These are phyloP conservation scores for Nelumbo lutea DNA, from an alignment of 164 flowering plant species.

Conservation along the genomic window DNA sequence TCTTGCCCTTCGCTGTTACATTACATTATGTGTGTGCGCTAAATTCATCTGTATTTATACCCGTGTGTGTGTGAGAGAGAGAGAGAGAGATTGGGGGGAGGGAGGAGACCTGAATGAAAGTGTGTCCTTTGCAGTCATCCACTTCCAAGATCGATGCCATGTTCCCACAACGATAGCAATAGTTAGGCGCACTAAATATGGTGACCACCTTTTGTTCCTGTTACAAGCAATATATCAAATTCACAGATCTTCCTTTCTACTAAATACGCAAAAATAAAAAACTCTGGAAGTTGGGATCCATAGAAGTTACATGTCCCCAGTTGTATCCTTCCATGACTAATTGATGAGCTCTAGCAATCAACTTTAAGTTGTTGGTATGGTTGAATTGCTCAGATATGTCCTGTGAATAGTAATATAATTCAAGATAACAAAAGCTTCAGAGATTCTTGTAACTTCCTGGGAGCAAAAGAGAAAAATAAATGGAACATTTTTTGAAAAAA, in stretches of 20 bases:
- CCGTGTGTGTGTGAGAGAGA: not conserved
- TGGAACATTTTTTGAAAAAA: not conserved
- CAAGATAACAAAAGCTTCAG: not conserved
- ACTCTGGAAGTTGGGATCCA: not conserved
- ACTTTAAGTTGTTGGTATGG: conserved; percentile 83
- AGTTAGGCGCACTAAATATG: conserved; percentile 96
- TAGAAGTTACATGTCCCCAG: conserved; percentile 82
- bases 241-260: not conserved
- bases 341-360: conserved; percentile 98
- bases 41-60: not conserved
- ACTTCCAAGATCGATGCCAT: conserved; percentile 98
- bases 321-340: conserved; percentile 98
- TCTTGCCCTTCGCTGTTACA: too few species aligned
- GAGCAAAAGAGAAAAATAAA: not conserved
- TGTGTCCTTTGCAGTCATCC: conserved; percentile 92
- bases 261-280: not conserved
- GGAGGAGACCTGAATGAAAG: conserved; percentile 81
- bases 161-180: conserved; percentile 97
- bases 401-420: conserved; percentile 27
- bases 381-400: conserved; percentile 98
- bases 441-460: not conserved
- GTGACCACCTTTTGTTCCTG: conserved; percentile 99
- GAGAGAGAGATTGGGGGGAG: conserved; percentile 6
- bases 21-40: not conserved
- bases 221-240: conserved; percentile 7